Evolutionary conservation across 2,329 filamentous ascomycete genomes (phyloP), one percentile per base, ranked within the genome.

Genomic region (Phialophora chinensis): DNA sequence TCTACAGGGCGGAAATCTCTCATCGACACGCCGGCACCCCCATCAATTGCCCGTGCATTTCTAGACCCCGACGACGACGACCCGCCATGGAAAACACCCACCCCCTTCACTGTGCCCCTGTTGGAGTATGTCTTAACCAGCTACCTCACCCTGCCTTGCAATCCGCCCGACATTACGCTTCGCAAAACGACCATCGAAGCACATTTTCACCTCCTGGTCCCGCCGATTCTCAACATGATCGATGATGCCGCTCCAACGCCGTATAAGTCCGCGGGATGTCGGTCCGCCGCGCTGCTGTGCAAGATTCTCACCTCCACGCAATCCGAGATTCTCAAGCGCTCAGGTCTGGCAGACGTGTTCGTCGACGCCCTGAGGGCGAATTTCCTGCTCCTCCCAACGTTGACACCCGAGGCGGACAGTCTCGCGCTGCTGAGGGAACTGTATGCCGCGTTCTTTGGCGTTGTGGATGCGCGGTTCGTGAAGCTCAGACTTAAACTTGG

Each of bases 331-430:
- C 74, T 82, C 7, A 72, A 71, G 20, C 76, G 78, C 25, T 81
- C 79, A 7, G 81, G 81, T 62, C 74, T 83, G 17, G 76, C 76
- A 29, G 79, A 80, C 2, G 80, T 82, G 62, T 82, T 82, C 66
- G 75, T 79, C 72, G 79, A 82, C 50, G 80, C 80, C 27, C 69
- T 83, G 38, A 75, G 73, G 17, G 91, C 92, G 0, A 87, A 88
- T 42, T 84, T 97, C n/a, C 83, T 90, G 7, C 91, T 88, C 72
- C 83, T 97, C 5, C 93, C 94, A 0, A 87, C 84, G 12, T 80
- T 96, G 50, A 97, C 92, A 0, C 88, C 91, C 0, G 90, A 91
- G 73, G 75, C 83, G 0, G 90, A 95, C 63, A 91, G 91, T 3
- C 74, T 90, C 1, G 73, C 75, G 1, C 79, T 97, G 2, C 83